These are phyloP conservation scores for peach (Prunus persica) DNA, from an alignment of 306 rosid species.

Conservation along the genomic window Prunus_persica_NCBIv2 NC_034014.1:24065501-24066000, in stretches of 20 bases:
- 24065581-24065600: conserved; percentile 89
- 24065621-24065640: neutral
- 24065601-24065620: neutral
- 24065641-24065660: neutral
- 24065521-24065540: conserved; percentile 91
- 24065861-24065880: neutral
- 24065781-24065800: neutral
- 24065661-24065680: neutral
- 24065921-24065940: conserved; percentile 95
- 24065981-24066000: conserved; percentile 92
- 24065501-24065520: conserved; percentile 94
- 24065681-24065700: neutral
- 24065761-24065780: neutral
- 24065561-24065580: conserved; percentile 96
- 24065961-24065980: conserved; percentile 93
- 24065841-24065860: neutral
- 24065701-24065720: neutral
- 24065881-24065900: conserved; percentile 3
- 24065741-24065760: neutral
- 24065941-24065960: conserved; percentile 96
- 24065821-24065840: neutral
- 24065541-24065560: conserved; percentile 99
- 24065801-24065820: neutral
- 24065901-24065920: neutral
- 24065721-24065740: neutral